Percentiles rank a stretch among this genome's conserved stretches.
These are phyloP conservation scores for Acanthamoeba sp. DNA, from an alignment of 208 protist species.

Conservation along the genomic window DNA sequence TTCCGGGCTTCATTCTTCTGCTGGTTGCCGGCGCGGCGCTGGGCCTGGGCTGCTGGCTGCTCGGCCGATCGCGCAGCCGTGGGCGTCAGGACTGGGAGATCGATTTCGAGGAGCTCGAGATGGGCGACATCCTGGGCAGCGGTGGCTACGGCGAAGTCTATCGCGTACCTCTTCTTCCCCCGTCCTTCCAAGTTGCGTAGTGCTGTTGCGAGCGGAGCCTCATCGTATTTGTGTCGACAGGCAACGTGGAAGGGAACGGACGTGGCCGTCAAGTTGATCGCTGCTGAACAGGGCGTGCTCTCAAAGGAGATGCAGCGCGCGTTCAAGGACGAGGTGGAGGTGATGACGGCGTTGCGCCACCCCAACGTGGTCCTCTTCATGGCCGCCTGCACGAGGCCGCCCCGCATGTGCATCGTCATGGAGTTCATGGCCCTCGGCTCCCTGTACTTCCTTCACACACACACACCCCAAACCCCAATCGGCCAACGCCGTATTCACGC, in stretches of 20 bases:
- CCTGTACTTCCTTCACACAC: no score
- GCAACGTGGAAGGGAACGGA: slow-evolving; percentile 29
- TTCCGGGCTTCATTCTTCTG: background rate
- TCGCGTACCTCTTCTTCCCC: background rate
- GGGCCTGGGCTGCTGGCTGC: background rate
- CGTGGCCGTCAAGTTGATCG: slow-evolving; percentile 51
- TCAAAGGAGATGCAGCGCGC: slow-evolving; percentile 44
- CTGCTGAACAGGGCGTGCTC: background rate
- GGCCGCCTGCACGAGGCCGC: slow-evolving; percentile 18
- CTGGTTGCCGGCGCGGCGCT: background rate
- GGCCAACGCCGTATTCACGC: background rate
- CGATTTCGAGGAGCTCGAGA: slow-evolving; percentile 11
- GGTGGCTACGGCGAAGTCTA: slow-evolving; percentile 47
- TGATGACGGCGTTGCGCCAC: slow-evolving; percentile 44
- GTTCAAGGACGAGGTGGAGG: background rate
- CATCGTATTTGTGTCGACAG: background rate
- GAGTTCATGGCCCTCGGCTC: background rate
- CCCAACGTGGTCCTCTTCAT: slow-evolving; percentile 45
- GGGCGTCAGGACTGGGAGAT: slow-evolving; percentile 23
- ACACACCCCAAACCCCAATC: no score
- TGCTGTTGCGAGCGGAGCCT: no score
- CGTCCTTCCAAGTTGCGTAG: background rate
- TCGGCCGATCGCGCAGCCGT: background rate
- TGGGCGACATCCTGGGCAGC: slow-evolving; percentile 2
- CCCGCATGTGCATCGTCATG: slow-evolving; percentile 16